A percentile compares a stretch with the other conserved stretches of the same genome.
Conservation (phyloP, 306 rosid genomes). For the Quercus aquifolioides region DNA sequence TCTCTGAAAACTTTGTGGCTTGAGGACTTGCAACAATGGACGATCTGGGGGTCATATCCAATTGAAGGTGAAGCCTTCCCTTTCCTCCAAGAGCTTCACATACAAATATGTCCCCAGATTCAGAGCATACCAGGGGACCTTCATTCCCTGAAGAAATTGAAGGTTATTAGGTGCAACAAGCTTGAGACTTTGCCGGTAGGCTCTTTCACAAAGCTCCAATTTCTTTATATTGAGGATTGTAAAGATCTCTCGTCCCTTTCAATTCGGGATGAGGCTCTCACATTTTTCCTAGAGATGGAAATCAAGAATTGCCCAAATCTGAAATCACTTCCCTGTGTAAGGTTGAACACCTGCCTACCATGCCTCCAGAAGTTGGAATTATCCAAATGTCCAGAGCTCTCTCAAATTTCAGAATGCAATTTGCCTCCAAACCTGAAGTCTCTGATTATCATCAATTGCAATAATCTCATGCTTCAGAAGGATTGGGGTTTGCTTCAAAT, state of each 20-base stretch:
- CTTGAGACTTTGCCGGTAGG: too few relatives aligned
- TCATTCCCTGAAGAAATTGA: neutral
- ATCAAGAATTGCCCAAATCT: neutral
- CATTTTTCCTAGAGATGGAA: neutral
- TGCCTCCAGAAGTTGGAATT: neutral
- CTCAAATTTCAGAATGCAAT: too few relatives aligned
- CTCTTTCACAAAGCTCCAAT: too few relatives aligned
- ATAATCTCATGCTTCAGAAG: too few relatives aligned
- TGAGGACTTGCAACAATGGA: neutral
- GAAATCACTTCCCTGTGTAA: too few relatives aligned
- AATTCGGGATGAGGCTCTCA: too few relatives aligned
- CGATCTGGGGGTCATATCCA: neutral
- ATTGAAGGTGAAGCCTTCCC: neutral
- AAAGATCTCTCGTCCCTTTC: too few relatives aligned
- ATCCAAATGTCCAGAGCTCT: neutral
- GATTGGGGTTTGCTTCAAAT: too few relatives aligned
- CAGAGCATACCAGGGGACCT: neutral
- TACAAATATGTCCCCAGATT: neutral
- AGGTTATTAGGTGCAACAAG: neutral
- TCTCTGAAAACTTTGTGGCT: neutral
- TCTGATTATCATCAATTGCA: fast-evolving
- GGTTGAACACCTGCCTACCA: too few relatives aligned
- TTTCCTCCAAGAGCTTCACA: neutral
- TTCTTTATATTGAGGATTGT: too few relatives aligned
- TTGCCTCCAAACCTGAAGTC: too few relatives aligned